phyloP scores from a whole-genome alignment of 331 rosid species.

The Quercus lobata region DNA sequence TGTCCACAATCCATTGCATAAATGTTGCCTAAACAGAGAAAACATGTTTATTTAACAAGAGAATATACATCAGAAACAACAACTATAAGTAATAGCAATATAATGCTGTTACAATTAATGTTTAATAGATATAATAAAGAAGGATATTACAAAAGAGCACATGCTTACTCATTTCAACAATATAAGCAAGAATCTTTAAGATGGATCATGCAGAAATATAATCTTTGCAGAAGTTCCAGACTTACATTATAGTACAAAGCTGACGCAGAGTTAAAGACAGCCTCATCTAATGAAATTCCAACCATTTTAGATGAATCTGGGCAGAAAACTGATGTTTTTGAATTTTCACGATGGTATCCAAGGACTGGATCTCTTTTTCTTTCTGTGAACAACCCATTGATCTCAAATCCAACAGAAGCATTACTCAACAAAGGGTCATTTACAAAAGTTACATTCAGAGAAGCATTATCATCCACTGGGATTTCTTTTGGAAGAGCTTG shows the following conservation, averaged over 20 bases:
- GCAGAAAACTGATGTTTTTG: constrained; percentile 43
- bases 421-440: constrained; percentile 52
- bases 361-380: constrained; percentile 24
- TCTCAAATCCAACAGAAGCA: constrained; percentile 69
- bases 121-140: neutral
- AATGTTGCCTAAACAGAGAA: constrained; percentile 66
- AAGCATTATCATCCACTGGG: constrained; percentile 58
- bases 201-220: neutral
- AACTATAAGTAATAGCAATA: neutral
- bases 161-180: neutral
- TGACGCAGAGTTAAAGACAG: constrained; percentile 77
- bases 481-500: constrained; percentile 74
- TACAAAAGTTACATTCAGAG: constrained; percentile 68
- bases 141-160: constrained; percentile 1
- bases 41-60: constrained; percentile 8
- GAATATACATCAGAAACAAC: neutral
- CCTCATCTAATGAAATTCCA: constrained; percentile 76
- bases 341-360: constrained; percentile 25
- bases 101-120: neutral
- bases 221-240: neutral
- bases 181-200: neutral
- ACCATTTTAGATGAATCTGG: constrained; percentile 73
- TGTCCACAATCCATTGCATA: constrained; percentile 87
- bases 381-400: constrained; percentile 68
- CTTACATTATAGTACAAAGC: constrained; percentile 71